Evolutionary conservation across 2,329 filamentous ascomycete species (phyloP).

Genomic region (Xylaria sp.): DNA sequence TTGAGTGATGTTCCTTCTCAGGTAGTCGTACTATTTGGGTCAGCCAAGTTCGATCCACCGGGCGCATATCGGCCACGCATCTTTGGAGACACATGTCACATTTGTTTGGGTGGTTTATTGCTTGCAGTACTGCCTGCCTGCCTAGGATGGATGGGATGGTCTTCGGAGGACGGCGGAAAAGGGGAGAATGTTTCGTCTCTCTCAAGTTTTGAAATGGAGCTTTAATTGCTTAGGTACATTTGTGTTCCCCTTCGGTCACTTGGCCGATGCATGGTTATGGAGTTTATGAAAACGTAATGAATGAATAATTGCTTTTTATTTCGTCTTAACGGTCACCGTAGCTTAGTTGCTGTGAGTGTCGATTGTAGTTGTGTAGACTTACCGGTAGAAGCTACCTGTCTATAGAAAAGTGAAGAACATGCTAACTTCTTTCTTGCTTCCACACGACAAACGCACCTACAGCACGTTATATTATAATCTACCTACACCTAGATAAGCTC

Average conservation of each 20-base stretch:
- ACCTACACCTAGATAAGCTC: neutral
- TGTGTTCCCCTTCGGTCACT: neutral
- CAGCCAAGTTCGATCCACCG: neutral
- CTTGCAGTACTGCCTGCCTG: constrained; percentile 7
- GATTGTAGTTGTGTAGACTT: neutral
- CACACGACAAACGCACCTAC: neutral
- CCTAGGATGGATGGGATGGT: constrained; percentile 6
- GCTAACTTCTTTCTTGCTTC: neutral
- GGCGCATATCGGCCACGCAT: neutral
- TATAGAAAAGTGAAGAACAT: neutral
- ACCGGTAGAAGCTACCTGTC: neutral
- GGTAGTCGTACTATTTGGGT: neutral
- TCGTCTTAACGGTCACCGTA: neutral
- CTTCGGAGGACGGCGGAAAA: constrained; percentile 5
- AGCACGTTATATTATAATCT: neutral
- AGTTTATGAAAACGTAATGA: constrained; percentile 17
- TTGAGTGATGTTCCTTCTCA: constrained; percentile 2
- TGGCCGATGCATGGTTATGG: constrained; percentile 30
- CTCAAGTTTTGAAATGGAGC: neutral
- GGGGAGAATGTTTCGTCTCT: constrained; percentile 21
- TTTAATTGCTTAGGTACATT: constrained; percentile 6
- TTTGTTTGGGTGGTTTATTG: constrained; percentile 10
- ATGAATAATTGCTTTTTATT: neutral
- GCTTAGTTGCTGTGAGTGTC: neutral
- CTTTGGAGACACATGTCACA: constrained; percentile 11